These are phyloP conservation scores for Daldinia vernicosa DNA, from an alignment of 495 filamentous ascomycete genomes.

Conservation along the genomic window DNA sequence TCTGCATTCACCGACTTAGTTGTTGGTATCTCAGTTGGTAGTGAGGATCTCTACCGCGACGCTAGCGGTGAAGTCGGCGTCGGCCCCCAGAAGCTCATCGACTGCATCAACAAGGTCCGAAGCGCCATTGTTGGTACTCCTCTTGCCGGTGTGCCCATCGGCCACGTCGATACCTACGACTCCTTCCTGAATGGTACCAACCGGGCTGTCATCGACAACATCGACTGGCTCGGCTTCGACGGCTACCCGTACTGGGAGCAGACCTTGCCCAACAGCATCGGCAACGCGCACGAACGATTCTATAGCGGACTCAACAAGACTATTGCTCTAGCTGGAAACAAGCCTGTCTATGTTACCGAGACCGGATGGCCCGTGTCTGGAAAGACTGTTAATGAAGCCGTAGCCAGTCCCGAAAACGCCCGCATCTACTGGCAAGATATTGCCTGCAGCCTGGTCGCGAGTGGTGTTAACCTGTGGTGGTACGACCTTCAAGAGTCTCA, in stretches of 20 bases:
- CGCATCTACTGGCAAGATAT: conserved; percentile 78
- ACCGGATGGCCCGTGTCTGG: conserved; percentile 82
- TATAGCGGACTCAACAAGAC: conserved; percentile 67
- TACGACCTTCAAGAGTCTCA: conserved; percentile 73
- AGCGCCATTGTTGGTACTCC: conserved; percentile 63
- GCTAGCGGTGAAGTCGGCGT: conserved; percentile 66
- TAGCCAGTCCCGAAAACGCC: conserved; percentile 69
- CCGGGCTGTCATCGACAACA: conserved; percentile 66
- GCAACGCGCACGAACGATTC: conserved; percentile 66
- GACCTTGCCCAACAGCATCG: conserved; percentile 70
- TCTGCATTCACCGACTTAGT: conserved; percentile 68
- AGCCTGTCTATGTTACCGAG: conserved; percentile 84
- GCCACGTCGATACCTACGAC: conserved; percentile 89
- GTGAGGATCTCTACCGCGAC: conserved; percentile 83
- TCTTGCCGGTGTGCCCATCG: conserved; percentile 65
- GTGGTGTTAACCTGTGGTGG: conserved; percentile 73
- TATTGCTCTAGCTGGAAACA: conserved; percentile 63
- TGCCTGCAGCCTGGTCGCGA: conserved; percentile 69
- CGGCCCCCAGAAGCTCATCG: conserved; percentile 62
- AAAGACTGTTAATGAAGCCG: conserved; percentile 62
- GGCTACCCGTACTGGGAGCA: conserved; percentile 75
- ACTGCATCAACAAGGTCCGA: conserved; percentile 69
- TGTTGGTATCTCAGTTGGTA: conserved; percentile 82
- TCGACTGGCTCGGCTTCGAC: conserved; percentile 79
- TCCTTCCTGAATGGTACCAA: conserved; percentile 77